Conservation (phyloP, 345 rosid genomes). For the Camelina neglecta region DNA sequence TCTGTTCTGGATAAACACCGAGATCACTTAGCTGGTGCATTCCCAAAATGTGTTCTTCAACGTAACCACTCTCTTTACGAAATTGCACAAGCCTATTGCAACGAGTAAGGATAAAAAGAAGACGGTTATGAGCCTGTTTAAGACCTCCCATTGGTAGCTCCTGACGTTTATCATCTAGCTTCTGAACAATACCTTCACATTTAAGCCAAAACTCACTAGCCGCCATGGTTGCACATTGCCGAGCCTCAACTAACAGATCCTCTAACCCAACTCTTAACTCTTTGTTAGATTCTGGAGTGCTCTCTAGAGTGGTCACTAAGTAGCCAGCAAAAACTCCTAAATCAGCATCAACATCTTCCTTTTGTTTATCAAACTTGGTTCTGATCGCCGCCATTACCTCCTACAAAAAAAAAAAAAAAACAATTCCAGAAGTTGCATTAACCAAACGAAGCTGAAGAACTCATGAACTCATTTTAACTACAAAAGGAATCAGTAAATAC, state of each 20-base stretch:
- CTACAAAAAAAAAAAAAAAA: slow-evolving; percentile 49
- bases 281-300: slow-evolving; percentile 61
- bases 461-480: slow-evolving; percentile 5
- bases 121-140: slow-evolving; percentile 90
- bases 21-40: slow-evolving; percentile 90
- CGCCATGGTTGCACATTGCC: slow-evolving; percentile 81
- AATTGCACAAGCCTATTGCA: slow-evolving; percentile 97
- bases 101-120: slow-evolving; percentile 89
- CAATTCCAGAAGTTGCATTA: slow-evolving; percentile 2
- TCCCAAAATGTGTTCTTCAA: slow-evolving; percentile 74
- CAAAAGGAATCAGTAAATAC: neutral
- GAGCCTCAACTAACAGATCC: slow-evolving; percentile 82
- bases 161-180: slow-evolving; percentile 86
- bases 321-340: slow-evolving; percentile 90
- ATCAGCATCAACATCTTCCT: slow-evolving; percentile 93
- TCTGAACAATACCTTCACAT: slow-evolving; percentile 91
- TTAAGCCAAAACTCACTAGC: slow-evolving; percentile 83
- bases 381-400: slow-evolving; percentile 84
- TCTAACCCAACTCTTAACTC: slow-evolving; percentile 79
- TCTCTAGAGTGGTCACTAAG: slow-evolving; percentile 80
- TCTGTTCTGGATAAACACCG: slow-evolving; percentile 86
- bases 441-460: neutral
- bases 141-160: slow-evolving; percentile 88
- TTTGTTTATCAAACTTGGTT: slow-evolving; percentile 79
- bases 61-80: slow-evolving; percentile 89